Evolutionary conservation across 768 basidiomycete genomes (phyloP), one percentile per base, ranked within the genome.

Genomic region (Ephemerocybe angulata): DNA sequence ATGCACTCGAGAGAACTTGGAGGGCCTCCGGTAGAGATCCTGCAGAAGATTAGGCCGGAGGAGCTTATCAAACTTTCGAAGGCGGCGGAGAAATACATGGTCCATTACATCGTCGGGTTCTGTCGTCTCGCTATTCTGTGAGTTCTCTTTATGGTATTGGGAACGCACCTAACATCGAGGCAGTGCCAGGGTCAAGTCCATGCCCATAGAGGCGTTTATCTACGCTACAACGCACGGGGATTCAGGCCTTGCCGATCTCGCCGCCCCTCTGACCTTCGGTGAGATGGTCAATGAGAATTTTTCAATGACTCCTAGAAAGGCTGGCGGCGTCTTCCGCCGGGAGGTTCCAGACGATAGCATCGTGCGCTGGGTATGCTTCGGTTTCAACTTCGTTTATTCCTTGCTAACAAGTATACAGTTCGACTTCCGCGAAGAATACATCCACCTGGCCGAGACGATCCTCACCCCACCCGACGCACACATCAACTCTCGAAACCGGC

Each of bases 31-130:
- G n/a, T 47, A n/a, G 8, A 47, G 6, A 10, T 47, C 6, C 44
- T 47, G 6, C 4, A 24, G 13, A 47, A 47, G 22, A 12, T 47
- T 25, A n/a, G n/a, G 8, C 44, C 44, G 4, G 7, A 47, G 44
- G 44, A 5, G 5, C 22, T 47, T 11, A n/a, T 47, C 24, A 13
- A n/a, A 12, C 44, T 47, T 11, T 4, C 44, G 6, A 6, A 22
- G 7, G 44, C 44, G 6, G 44, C 44, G 21, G 44, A 47, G 24
- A 47, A 47, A 24, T 47, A 47, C 27, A 47, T 47, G 44, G 44
- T 47, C 7, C 24, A 47, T 24, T 22, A 10, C 12, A 4, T 47
- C 24, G 44, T 47, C 15, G 44, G 11, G 11, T n/a, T 22, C 27
- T 47, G 44, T 47, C 44, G 44, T 4, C 44, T 47, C 19, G 22